These are phyloP conservation scores for Rhinocladiella mackenziei DNA, from an alignment of 2,329 filamentous ascomycete genomes.

Conservation along the genomic window DNA sequence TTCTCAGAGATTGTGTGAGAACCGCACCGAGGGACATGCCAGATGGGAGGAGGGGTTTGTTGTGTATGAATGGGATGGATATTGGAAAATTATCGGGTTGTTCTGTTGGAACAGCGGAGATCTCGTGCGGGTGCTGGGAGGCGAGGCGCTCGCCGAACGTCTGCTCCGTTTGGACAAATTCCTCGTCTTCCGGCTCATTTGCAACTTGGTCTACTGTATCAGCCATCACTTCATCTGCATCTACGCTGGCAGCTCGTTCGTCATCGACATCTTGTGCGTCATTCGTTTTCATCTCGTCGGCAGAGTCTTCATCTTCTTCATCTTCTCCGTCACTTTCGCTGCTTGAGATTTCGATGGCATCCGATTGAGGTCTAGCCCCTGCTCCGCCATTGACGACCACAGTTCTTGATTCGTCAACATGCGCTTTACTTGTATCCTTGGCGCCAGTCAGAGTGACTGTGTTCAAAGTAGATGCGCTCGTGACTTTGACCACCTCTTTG, in stretches of 20 bases:
- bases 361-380: constrained; percentile 37
- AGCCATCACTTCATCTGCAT: constrained; percentile 35
- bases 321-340: constrained; percentile 41
- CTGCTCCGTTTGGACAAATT: constrained; percentile 45
- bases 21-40: constrained; percentile 84
- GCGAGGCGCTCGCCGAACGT: constrained; percentile 83
- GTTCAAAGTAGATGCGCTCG: constrained; percentile 41
- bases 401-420: constrained; percentile 56
- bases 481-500: constrained; percentile 44
- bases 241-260: neutral
- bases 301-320: constrained; percentile 17
- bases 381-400: constrained; percentile 44
- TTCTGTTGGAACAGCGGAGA: constrained; percentile 40
- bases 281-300: constrained; percentile 4
- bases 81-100: constrained; percentile 45
- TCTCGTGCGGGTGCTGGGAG: constrained; percentile 51
- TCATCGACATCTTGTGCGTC: constrained; percentile 1
- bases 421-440: constrained; percentile 48
- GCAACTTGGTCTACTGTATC: constrained; percentile 32
- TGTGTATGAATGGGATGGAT: constrained; percentile 35
- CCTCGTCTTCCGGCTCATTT: constrained; percentile 40
- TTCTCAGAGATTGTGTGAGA: constrained; percentile 87
- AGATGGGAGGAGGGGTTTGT: constrained; percentile 57
- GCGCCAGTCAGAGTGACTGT: constrained; percentile 52
- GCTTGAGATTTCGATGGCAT: constrained; percentile 49